These are phyloP conservation scores for Barnettozyma siamensis DNA, from an alignment of 805 yeast genomes.

Conservation along the genomic window DNA sequence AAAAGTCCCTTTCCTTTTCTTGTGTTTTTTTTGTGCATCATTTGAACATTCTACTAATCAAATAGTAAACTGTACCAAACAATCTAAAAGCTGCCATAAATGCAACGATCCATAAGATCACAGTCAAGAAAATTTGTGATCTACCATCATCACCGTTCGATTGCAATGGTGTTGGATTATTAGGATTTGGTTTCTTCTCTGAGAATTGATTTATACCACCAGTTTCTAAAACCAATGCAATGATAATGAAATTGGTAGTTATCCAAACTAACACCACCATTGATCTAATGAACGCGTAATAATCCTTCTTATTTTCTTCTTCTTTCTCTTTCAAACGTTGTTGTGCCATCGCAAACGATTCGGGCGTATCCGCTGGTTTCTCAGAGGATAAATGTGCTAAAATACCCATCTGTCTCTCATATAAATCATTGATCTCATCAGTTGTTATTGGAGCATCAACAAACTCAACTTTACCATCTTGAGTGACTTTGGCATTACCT, in stretches of 20 bases:
- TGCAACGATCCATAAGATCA: constrained; percentile 90
- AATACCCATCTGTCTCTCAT: constrained; percentile 56
- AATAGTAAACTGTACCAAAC: constrained; percentile 62
- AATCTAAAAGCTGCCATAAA: constrained; percentile 81
- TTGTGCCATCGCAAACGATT: constrained; percentile 26
- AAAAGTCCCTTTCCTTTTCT: too few relatives aligned
- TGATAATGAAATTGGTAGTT: constrained; percentile 73
- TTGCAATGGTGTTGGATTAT: constrained; percentile 6
- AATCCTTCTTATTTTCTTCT: constrained; percentile 62
- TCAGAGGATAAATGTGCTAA: constrained; percentile 36
- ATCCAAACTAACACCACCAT: constrained; percentile 88
- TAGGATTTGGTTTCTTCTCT: constrained; percentile 6
- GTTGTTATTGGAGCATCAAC: constrained; percentile 71
- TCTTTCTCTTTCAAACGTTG: constrained; percentile 30
- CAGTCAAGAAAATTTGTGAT: constrained; percentile 67
- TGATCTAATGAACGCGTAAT: constrained; percentile 87
- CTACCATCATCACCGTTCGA: constrained; percentile 23
- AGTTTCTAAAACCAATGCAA: constrained; percentile 77
- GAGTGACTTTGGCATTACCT: constrained; percentile 75
- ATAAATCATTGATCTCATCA: constrained; percentile 70
- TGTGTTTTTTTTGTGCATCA: too few relatives aligned
- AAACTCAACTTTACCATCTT: constrained; percentile 55
- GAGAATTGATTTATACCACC: constrained; percentile 60
- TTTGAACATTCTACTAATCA: constrained; percentile 33
- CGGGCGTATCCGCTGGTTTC: constrained; percentile 23